Base-by-base conservation (phyloP, 2,329 filamentous ascomycete genomes). In the Calycina marina region DNA sequence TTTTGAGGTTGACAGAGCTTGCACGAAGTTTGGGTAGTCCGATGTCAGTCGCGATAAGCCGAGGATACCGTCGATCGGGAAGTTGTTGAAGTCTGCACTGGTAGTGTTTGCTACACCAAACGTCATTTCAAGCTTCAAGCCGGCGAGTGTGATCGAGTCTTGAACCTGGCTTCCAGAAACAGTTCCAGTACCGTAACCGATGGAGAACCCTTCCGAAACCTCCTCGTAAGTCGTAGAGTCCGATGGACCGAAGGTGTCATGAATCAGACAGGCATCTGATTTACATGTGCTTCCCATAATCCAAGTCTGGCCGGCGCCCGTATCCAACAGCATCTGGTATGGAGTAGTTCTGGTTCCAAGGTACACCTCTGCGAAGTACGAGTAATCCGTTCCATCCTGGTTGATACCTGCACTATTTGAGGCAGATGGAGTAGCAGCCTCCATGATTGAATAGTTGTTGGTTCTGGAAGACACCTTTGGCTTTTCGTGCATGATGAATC, bases 11-110 rank as follows among this genome's bases (percentile, higher is more conserved):
- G 62, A 59, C 27, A 92, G 56, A 2, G 65, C 58, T 24, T 77
- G 62, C 51, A 90, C 62, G 44, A 90, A 75, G 27, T 74, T 81
- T 13, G 78, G 69, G 4, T 67, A 66, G 10, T 27, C 22, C 3
- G 67, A 67, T 8, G 63, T 59, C 6, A 66, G 67, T 45, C 76
- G 73, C 11, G 80, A 78, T 14, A 93, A 58, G 4, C 84, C 85
- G 3, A 93, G 59, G 30, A 93, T 92, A 14, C 85, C 85, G 52
- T 93, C 85, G 55, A 93, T 85, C 2, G 82, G 78, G 46, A 88
- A 93, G 32, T 69, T 67, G 16, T 61, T 57, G 53, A 93, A 93
- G 41, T 90, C 75, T 31, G 71, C 56, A 1, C 81, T 84, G 2
- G 80, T 80, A 14, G 66, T 66, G 18, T 67, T 69, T 14, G 79